These are phyloP conservation scores for Torulaspora globosa DNA, from an alignment of 1,139 yeast genomes.

Conservation along the genomic window DNA sequence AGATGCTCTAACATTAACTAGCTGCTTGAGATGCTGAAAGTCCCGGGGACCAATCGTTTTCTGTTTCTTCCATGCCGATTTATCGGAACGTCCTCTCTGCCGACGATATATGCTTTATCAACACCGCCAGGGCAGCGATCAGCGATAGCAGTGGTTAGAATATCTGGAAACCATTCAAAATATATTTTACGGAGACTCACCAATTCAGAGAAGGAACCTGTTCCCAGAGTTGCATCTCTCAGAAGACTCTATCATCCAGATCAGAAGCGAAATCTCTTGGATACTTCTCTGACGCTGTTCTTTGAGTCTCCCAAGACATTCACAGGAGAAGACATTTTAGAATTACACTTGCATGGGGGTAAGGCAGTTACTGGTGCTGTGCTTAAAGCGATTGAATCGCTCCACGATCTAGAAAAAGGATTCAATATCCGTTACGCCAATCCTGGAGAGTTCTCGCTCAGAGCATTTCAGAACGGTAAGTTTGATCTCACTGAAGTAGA, in stretches of 20 bases:
- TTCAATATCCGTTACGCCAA: constrained; percentile 72
- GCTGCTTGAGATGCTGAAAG: background rate
- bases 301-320: constrained; percentile 77
- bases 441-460: constrained; percentile 83
- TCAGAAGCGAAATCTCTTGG: constrained; percentile 46
- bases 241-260: constrained; percentile 43
- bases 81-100: constrained; percentile 15
- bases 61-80: background rate
- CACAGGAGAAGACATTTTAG: constrained; percentile 89
- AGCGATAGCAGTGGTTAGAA: constrained; percentile 81
- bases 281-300: constrained; percentile 68
- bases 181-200: constrained; percentile 46
- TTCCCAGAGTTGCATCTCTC: constrained; percentile 53
- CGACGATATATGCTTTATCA: constrained; percentile 87
- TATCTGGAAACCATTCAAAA: constrained; percentile 66
- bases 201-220: constrained; percentile 39
- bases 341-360: constrained; percentile 91
- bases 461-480: constrained; percentile 74
- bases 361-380: constrained; percentile 75
- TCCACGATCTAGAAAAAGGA: constrained; percentile 42
- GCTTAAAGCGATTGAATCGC: constrained; percentile 52
- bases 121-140: constrained; percentile 69
- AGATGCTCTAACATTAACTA: background rate
- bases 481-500: constrained; percentile 78
- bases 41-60: background rate